Base-by-base conservation (phyloP, 805 yeast genomes). In the Yarrowia sp. region DNA sequence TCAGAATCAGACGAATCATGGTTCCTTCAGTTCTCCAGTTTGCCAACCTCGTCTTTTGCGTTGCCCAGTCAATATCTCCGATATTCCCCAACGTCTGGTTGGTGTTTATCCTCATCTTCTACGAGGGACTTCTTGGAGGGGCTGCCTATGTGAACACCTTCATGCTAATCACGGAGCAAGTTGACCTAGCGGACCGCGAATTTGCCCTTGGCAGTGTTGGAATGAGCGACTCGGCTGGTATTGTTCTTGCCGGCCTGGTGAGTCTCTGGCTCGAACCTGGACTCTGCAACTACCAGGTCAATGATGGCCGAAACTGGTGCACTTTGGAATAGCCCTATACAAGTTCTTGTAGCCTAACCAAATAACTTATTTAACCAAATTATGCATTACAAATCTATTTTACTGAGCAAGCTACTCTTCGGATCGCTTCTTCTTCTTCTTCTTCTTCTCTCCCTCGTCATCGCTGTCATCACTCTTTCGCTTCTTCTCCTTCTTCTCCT, bases 61-160 rank as follows among this genome's bases (percentile, higher is more conserved):
- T 89, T 1, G 51, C 77, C 0, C 98, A 93, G 73, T 86, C 97
- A 2, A 67, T 87, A 67, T 83, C 73, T 70, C 81, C 82, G 72
- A 68, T 82, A 32, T 79, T 89, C 19, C 83, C 87, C 2, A 81
- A 77, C 40, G 82, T 93, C 1, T 89, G 87, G 80, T 69, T 83
- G 1, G 71, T 92, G 40, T 80, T 90, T 78, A 9, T 81, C 0
- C 73, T 92, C 32, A 82, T 91, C 6, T 83, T 93, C 66, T 93
- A 90, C 75, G 98, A 93, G 73, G 82, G 98, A 0, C 79, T 95
- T 21, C 79, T 93, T 11, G 99, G 98, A 0, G 98, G 99, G 0
- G 83, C 89, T 1, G 85, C 93, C 17, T 93, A 93, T 73, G 95
- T 91, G 62, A 92, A 93, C 72, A 92, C 98, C 0, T 93, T 90